Evolutionary conservation across 1,139 yeast species (phyloP).

Genomic region (Nematodospora anomalae): DNA sequence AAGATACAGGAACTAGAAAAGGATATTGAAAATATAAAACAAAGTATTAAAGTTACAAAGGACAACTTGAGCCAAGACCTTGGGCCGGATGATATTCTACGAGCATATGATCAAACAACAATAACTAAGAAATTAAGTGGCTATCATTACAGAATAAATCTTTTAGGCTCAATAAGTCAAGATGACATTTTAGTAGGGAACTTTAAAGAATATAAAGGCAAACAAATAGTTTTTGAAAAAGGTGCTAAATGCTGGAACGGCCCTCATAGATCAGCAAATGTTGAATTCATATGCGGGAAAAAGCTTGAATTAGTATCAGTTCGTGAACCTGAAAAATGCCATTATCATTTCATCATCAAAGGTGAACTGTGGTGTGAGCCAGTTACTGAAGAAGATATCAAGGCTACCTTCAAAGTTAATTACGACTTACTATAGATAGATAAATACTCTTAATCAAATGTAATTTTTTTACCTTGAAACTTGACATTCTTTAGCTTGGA

Average conservation of each 20-base stretch:
- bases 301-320: constrained; percentile 58
- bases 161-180: constrained; percentile 60
- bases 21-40: constrained; percentile 22
- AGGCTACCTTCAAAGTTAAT: constrained; percentile 28
- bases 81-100: constrained; percentile 65
- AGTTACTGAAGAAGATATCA: constrained; percentile 31
- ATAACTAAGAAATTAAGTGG: constrained; percentile 58
- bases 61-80: constrained; percentile 32
- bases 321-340: constrained; percentile 88
- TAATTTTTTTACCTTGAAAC: constrained; percentile 82
- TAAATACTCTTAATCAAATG: constrained; percentile 45
- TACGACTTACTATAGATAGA: constrained; percentile 21
- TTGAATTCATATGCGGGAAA: constrained; percentile 68
- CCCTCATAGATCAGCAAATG: constrained; percentile 71
- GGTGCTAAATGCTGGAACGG: constrained; percentile 98
- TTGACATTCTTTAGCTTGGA: constrained; percentile 63
- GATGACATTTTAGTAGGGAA: constrained; percentile 59
- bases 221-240: constrained; percentile 43
- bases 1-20: constrained; percentile 14
- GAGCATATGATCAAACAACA: constrained; percentile 56
- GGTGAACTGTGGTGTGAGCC: constrained; percentile 72
- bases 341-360: constrained; percentile 59
- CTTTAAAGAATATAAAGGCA: constrained; percentile 35
- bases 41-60: constrained; percentile 19
- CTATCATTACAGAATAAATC: constrained; percentile 66